Evolutionary conservation across 176 grass and related monocot genomes (phyloP), one percentile per base, ranked within the genome.

Genomic region (Ensete glaucum): DNA sequence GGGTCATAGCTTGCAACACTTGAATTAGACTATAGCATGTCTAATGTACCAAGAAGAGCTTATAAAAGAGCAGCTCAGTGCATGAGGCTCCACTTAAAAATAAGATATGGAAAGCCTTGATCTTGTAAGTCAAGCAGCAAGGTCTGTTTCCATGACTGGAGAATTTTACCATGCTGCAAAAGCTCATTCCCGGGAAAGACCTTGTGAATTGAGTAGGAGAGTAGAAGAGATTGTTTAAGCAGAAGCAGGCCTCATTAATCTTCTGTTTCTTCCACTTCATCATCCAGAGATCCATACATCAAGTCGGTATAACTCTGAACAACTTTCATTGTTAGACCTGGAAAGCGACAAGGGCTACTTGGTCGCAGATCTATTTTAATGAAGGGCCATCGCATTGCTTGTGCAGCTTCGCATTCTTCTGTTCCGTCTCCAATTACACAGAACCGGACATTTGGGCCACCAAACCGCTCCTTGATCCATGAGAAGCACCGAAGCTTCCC

Each of bases 401-500:
- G 78, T 0, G 95, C 95, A 6, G 90, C 90, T 12, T 81, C 87
- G 70, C 90, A 87, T 27, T 99, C 95, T 77, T 99, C 95, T 0
- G 50, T 64, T 15, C 95, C 95, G 10, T 99, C 95, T 60, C 95
- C 95, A 23, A 99, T 85, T 15, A 75, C 95, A 53, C 95, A 99
- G 82, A 99, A 99, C 65, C 69, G 84, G 27, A 88, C 82, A 12
- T 91, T 88, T 20, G 82, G 84, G 27, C 88, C 82, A 12, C 83
- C 74, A 12, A 85, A 91, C n/a, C 88, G 90, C 9, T 93, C 91
- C 76, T 84, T 91, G 84, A 99, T 94, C 95, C 95, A 99, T 50
- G 74, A 87, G 86, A 99, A 99, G 79, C 95, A 99, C 73, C 91
- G 90, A 68, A 91, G 78, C 60, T 99, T 99, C 22, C 95, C 90